phyloP scores from a whole-genome alignment of 768 basidiomycete genomes.

The Suillus spraguei region DNA sequence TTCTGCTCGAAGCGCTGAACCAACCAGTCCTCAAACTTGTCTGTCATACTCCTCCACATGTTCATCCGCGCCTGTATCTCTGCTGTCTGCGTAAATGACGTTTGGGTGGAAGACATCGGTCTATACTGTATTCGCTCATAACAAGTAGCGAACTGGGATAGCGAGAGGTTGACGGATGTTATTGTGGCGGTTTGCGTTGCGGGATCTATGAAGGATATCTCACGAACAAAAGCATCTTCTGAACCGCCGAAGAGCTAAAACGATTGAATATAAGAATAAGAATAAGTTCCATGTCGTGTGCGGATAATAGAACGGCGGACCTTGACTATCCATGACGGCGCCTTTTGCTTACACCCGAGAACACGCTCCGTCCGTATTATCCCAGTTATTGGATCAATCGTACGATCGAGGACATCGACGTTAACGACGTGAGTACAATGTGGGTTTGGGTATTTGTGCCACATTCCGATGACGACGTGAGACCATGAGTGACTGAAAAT shows the following conservation, averaged over 20 bases:
- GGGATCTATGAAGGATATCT: constrained; percentile 93
- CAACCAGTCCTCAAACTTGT: constrained; percentile 83
- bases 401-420: constrained; percentile 84
- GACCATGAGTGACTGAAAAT: constrained; percentile 79
- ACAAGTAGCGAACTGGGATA: constrained; percentile 94
- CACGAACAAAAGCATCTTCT: constrained; percentile 92
- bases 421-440: constrained; percentile 88
- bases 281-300: constrained; percentile 10
- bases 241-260: constrained; percentile 85
- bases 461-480: constrained; percentile 90
- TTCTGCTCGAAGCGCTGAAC: constrained; percentile 91
- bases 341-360: constrained; percentile 88
- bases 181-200: constrained; percentile 77
- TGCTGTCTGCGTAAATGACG: constrained; percentile 86
- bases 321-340: constrained; percentile 92
- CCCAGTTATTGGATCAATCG: constrained; percentile 81
- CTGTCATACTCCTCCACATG: constrained; percentile 80
- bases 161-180: constrained; percentile 89
- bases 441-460: constrained; percentile 96
- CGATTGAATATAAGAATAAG: constrained; percentile 1
- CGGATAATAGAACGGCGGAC: constrained; percentile 45
- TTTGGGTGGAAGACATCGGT: constrained; percentile 64
- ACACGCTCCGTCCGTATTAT: constrained; percentile 91
- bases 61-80: constrained; percentile 84
- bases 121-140: constrained; percentile 88